Conservation (phyloP, 768 basidiomycete species). For the Amanita muscaria region DNA sequence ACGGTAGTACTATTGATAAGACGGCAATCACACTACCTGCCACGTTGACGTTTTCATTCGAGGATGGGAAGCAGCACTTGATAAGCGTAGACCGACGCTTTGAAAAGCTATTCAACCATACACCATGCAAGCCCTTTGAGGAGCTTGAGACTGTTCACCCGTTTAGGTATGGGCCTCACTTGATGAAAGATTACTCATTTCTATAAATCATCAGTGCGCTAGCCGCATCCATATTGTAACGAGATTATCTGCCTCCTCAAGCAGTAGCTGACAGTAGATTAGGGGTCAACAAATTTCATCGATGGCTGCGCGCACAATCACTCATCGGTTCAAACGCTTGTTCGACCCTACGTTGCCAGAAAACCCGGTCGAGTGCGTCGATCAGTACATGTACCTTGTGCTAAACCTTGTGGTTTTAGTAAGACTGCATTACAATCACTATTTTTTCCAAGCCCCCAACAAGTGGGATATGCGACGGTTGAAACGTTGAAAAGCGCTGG, state of each 20-base stretch:
- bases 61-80: slow-evolving; percentile 67
- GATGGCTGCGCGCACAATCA: slow-evolving; percentile 79
- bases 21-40: slow-evolving; percentile 47
- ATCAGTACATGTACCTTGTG: background rate
- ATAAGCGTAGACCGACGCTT: slow-evolving; percentile 63
- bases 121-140: slow-evolving; percentile 73
- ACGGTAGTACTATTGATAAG: too few species aligned
- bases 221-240: slow-evolving; percentile 61
- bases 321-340: slow-evolving; percentile 67
- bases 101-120: slow-evolving; percentile 49
- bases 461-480: slow-evolving; percentile 56
- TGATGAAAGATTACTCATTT: background rate
- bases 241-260: background rate
- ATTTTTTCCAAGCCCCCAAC: slow-evolving; percentile 64
- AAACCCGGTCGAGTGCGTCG: slow-evolving; percentile 39
- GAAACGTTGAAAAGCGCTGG: slow-evolving; percentile 62
- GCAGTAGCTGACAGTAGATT: slow-evolving; percentile 1
- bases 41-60: slow-evolving; percentile 65
- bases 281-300: slow-evolving; percentile 81
- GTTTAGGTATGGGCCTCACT: slow-evolving; percentile 45
- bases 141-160: slow-evolving; percentile 71
- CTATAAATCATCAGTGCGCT: slow-evolving; percentile 42
- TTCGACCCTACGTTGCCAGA: slow-evolving; percentile 72
- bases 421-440: slow-evolving; percentile 6
- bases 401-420: slow-evolving; percentile 8